phyloP scores from a whole-genome alignment of 2,329 filamentous ascomycete species.

The Cercospora zeae-maydis region DNA sequence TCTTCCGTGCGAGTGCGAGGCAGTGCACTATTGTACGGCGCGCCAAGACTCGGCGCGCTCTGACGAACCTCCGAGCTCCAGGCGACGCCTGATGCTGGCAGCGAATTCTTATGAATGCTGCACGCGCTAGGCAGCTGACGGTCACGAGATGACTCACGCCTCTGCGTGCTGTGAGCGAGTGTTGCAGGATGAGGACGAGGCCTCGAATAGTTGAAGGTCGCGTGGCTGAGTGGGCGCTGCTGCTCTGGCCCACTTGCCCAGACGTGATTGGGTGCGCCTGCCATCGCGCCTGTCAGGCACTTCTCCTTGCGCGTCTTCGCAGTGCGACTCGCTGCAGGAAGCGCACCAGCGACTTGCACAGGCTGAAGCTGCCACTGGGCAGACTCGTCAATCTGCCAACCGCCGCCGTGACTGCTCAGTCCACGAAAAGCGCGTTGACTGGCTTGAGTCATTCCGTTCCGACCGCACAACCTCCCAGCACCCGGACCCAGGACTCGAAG shows the following conservation, averaged over 20 bases:
- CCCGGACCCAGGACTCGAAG: neutral
- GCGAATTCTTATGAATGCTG: neutral
- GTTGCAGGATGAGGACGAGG: neutral
- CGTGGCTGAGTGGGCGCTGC: conserved; percentile 3
- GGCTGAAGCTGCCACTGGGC: neutral
- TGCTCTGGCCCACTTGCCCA: neutral
- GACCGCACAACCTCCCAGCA: neutral
- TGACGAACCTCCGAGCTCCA: neutral
- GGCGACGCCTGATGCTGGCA: conserved; percentile 6
- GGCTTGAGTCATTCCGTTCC: neutral
- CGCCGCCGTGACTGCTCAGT: neutral
- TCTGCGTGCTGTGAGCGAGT: neutral
- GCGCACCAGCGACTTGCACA: neutral
- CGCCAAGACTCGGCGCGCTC: neutral
- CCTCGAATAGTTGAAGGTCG: conserved; percentile 7
- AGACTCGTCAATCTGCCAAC: neutral
- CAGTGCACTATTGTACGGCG: conserved; percentile 6
- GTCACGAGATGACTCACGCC: conserved; percentile 5
- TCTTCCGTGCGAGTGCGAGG: neutral
- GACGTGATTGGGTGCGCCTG: neutral
- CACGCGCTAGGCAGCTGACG: conserved; percentile 3
- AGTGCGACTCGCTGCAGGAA: neutral
- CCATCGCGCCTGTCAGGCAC: neutral
- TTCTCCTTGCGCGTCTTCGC: neutral
- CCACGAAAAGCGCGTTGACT: neutral